phyloP scores from a whole-genome alignment of 306 rosid species.

The Prunus campanulata region DNA sequence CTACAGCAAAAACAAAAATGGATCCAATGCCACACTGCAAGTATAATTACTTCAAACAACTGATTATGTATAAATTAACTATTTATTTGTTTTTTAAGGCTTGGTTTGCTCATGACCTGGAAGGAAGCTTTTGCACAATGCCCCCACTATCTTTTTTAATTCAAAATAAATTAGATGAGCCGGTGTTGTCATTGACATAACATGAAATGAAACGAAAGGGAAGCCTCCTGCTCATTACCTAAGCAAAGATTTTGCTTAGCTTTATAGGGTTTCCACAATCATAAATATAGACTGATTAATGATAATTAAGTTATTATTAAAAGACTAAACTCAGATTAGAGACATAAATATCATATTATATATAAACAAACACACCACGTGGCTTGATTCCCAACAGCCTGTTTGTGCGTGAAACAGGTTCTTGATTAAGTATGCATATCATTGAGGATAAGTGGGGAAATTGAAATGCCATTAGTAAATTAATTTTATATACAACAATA shows the following conservation, averaged over 20 bases:
- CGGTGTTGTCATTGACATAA: too few species aligned
- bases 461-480: conserved; percentile 11
- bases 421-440: conserved; percentile 13
- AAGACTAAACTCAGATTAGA: conserved; percentile 4
- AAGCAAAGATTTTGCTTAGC: neutral
- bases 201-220: too few species aligned
- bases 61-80: neutral
- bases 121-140: neutral
- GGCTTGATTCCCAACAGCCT: conserved; percentile 62
- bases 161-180: too few species aligned
- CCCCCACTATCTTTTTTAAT: too few species aligned
- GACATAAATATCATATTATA: neutral
- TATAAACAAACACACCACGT: conserved; percentile 35
- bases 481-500: neutral
- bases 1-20: neutral
- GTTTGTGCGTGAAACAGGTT: conserved; percentile 34
- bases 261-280: conserved; percentile 10
- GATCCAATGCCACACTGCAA: neutral
- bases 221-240: conserved; percentile 11
- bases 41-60: neutral
- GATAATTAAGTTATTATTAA: conserved; percentile 5
- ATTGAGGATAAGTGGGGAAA: conserved; percentile 9
- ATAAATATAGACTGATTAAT: neutral
- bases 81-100: neutral
- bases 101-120: conserved; percentile 7